These are phyloP conservation scores for Pythium scleroteichum DNA, from an alignment of 352 stramenopile genomes.

Conservation along the genomic window DNA sequence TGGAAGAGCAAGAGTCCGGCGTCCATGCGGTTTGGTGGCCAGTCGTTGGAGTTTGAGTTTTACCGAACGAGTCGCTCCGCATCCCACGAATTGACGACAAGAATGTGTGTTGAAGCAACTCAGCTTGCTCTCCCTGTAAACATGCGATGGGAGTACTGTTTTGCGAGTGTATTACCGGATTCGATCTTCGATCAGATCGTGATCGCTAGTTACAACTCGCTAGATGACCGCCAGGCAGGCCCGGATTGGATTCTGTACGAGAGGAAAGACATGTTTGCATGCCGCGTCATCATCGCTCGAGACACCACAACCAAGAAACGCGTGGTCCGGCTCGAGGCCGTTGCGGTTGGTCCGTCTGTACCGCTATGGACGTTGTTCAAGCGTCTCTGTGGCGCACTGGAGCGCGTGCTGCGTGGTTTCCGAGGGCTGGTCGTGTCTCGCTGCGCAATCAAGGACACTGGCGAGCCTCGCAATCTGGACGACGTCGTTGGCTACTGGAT, in stretches of 20 bases:
- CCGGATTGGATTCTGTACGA: constrained; percentile 10
- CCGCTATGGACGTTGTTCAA: constrained; percentile 12
- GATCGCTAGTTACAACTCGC: constrained; percentile 15
- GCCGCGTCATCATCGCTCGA: constrained; percentile 2
- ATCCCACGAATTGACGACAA: too few species aligned
- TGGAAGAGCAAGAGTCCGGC: constrained; percentile 4
- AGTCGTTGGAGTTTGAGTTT: background rate
- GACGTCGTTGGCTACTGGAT: constrained; percentile 3
- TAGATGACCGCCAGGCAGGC: background rate
- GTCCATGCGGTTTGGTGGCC: constrained; percentile 1
- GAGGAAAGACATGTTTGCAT: background rate
- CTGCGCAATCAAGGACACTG: background rate
- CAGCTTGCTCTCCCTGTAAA: background rate
- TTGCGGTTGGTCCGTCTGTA: background rate
- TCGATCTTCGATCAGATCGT: constrained; percentile 30
- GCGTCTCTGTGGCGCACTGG: background rate
- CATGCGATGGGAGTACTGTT: constrained; percentile 32
- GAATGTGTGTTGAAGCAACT: too few species aligned
- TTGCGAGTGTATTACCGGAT: constrained; percentile 22
- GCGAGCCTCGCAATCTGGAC: background rate
- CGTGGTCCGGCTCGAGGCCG: constrained; percentile 6
- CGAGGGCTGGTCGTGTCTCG: constrained; percentile 1
- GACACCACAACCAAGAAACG: background rate
- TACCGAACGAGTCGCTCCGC: too few species aligned
- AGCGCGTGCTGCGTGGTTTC: background rate